Conservation (phyloP, 2,329 filamentous ascomycete species). For the Colletotrichum aenigma region DNA sequence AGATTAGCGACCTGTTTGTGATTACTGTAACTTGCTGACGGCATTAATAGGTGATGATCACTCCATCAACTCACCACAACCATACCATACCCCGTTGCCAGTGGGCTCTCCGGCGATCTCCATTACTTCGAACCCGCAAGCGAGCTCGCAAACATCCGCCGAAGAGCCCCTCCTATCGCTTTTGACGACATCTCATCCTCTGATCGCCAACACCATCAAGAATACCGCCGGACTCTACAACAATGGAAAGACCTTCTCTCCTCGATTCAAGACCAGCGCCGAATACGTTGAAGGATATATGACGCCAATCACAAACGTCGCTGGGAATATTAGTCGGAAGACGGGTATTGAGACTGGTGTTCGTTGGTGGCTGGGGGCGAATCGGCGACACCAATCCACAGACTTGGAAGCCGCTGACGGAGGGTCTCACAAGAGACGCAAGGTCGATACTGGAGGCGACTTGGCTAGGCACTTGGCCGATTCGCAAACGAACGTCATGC, state of each 20-base stretch:
- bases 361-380: conserved; percentile 77
- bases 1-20: conserved; percentile 20
- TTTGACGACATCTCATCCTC: conserved; percentile 85
- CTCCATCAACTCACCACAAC: conserved; percentile 68
- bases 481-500: conserved; percentile 9
- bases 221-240: conserved; percentile 86
- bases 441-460: conserved; percentile 50
- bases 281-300: conserved; percentile 91
- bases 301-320: conserved; percentile 84
- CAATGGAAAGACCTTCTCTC: conserved; percentile 87
- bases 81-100: conserved; percentile 45
- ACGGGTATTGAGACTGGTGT: conserved; percentile 90
- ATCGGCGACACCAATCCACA: conserved; percentile 54
- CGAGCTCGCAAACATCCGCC: conserved; percentile 49
- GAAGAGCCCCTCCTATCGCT: conserved; percentile 85
- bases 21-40: neutral
- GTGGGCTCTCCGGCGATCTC: conserved; percentile 37
- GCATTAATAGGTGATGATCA: conserved; percentile 45
- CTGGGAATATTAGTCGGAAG: conserved; percentile 80
- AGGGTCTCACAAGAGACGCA: conserved; percentile 62
- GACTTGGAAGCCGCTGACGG: conserved; percentile 51
- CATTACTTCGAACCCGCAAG: conserved; percentile 35
- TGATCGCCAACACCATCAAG: conserved; percentile 84
- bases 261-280: conserved; percentile 85
- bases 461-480: conserved; percentile 17